Evolutionary conservation across 305 asterid species (phyloP), one percentile per base, ranked within the genome.

Genomic region (Fraxinus sp.): DNA sequence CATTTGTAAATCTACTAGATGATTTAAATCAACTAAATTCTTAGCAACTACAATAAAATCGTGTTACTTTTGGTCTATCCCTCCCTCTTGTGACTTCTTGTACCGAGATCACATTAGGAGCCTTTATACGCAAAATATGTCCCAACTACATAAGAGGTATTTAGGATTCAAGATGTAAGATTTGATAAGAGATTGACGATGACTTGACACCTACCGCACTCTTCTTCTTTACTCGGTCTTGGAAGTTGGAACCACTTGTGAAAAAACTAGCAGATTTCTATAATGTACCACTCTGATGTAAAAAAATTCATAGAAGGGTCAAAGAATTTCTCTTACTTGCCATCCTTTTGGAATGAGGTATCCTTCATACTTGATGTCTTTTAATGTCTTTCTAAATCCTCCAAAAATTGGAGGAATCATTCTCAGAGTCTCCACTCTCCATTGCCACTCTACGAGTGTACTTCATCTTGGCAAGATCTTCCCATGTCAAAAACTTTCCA

Each of bases 341-440:
- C 98, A 93, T 85, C 97, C 97, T 84, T 90, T 90, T 0, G 98
- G 98, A 66, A 93, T 92, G 77, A 86, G 57, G 91, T 90, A 91
- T 72, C 96, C 95, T 24, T 88, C 87, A 52, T 84, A 90, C 85
- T 93, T 90, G 0, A 92, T 87, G 78, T 94, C 97, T 76, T 87
- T 88, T 77, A 86, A 68, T 0, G 94, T 70, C 86, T 86, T 88
- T 32, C 95, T 80, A 30, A 94, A 94, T 9, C 91, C 93, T 84
- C 96, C 97, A 36, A 93, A 90, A 59, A 92, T 1, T 1, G 93
- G 97, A 71, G 95, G 96, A 82, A 86, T 81, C 39, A 83, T 24
- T 85, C 97, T 90, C 37, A 93, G 88, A 5, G 88, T 91, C 87
- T 94, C 97, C 90, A 89, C 83, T 3, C 87, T 94, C 97, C 90